A percentile compares a stretch with the other conserved stretches of the same genome.
Evolutionary conservation across 352 stramenopile species (phyloP).

Genomic region (Phytophthora idaei): DNA sequence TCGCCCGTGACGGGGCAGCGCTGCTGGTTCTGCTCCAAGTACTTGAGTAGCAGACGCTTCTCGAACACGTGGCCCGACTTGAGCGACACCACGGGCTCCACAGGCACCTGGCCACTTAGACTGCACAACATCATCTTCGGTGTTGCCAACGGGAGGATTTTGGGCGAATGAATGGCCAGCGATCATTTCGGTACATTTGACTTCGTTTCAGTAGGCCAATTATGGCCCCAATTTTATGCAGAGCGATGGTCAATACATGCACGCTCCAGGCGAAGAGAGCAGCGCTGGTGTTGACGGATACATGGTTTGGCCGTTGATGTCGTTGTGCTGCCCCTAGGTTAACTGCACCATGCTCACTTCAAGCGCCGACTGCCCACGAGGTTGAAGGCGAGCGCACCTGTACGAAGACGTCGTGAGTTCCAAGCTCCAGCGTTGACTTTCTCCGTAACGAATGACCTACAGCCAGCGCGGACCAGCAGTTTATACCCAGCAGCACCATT

Average conservation of each 20-base stretch:
- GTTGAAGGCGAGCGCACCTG: no score
- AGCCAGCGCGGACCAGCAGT: no score
- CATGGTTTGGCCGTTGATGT: no score
- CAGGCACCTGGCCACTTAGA: conserved; percentile 83
- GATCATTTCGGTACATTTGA: conserved; percentile 9
- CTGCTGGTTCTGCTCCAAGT: conserved; percentile 71
- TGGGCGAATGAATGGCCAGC: conserved; percentile 14
- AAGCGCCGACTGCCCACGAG: no score
- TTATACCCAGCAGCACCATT: no score
- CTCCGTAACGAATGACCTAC: no score
- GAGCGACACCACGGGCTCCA: conserved; percentile 81
- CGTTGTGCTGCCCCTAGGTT: no score
- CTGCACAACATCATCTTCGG: conserved; percentile 67
- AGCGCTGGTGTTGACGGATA: no score
- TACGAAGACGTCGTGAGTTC: no score
- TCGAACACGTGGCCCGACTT: conserved; percentile 91
- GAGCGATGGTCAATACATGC: no score
- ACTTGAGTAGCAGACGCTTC: conserved; percentile 85
- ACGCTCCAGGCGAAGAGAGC: no score
- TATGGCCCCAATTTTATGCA: neutral
- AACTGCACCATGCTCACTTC: neutral
- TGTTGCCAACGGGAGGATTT: conserved; percentile 6
- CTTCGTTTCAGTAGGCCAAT: conserved; percentile 1
- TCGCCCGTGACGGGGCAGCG: conserved; percentile 77
- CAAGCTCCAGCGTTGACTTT: no score